Percentiles rank a stretch among this genome's conserved stretches.
Conservation (phyloP, 148 eudicot genomes). For the Rhododendron griersonianum region DNA sequence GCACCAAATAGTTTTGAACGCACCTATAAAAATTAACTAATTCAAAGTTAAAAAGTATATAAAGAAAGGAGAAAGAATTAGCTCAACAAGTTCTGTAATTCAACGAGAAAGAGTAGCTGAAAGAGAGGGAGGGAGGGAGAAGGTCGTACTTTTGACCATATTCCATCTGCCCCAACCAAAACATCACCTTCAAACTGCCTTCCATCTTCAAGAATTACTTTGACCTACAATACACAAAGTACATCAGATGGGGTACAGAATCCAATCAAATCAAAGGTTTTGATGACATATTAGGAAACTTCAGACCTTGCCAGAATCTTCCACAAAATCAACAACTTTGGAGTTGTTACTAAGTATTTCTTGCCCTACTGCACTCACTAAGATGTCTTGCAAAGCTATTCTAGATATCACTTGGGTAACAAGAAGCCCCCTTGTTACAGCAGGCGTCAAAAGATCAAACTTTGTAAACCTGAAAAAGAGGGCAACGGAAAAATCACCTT, state of each 20-base stretch:
- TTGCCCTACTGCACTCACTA: slow-evolving; percentile 21
- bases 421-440: slow-evolving; percentile 15
- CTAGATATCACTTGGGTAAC: slow-evolving; percentile 21
- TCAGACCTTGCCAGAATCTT: slow-evolving; percentile 17
- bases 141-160: slow-evolving; percentile 18
- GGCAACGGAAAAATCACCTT: background rate
- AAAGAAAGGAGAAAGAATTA: background rate
- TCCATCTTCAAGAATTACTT: slow-evolving; percentile 20
- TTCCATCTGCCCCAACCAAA: slow-evolving; percentile 26
- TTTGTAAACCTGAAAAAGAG: slow-evolving; percentile 19
- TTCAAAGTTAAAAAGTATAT: background rate
- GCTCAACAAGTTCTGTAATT: background rate
- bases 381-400: slow-evolving; percentile 22
- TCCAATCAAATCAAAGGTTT: background rate
- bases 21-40: slow-evolving; percentile 8
- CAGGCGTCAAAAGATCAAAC: slow-evolving; percentile 20
- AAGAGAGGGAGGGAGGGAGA: background rate
- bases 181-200: slow-evolving; percentile 19
- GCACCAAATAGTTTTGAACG: slow-evolving; percentile 25
- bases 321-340: slow-evolving; percentile 21
- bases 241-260: background rate
- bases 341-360: slow-evolving; percentile 17
- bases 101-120: background rate
- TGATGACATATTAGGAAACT: background rate
- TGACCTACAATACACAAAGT: slow-evolving; percentile 12